A percentile compares a stretch with the other conserved stretches of the same genome.
Conservation (phyloP, 345 rosid genomes). For the Gossypium bickii region DNA sequence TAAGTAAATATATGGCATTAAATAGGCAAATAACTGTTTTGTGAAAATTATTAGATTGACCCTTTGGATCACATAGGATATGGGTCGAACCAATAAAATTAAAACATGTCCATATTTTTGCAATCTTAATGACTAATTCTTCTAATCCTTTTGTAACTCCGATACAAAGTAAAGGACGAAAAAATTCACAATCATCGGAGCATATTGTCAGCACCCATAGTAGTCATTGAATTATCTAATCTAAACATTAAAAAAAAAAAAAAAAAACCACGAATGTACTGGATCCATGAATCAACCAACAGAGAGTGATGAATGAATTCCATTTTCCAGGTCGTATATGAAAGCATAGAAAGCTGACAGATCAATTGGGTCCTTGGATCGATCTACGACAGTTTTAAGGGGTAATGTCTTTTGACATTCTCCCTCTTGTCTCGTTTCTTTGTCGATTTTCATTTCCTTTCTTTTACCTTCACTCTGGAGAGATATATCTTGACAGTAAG, state of each 20-base stretch:
- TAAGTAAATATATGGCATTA: too few species aligned
- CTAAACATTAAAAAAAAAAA: slow-evolving; percentile 7
- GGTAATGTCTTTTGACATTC: not conserved
- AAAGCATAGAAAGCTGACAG: slow-evolving; percentile 8
- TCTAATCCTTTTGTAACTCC: slow-evolving; percentile 23
- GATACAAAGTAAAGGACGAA: slow-evolving; percentile 19
- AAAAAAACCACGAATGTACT: slow-evolving; percentile 12
- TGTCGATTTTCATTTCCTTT: too few species aligned
- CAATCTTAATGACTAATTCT: slow-evolving; percentile 28
- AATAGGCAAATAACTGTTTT: too few species aligned
- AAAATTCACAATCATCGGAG: slow-evolving; percentile 18
- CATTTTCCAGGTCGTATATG: slow-evolving; percentile 22
- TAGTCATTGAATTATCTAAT: slow-evolving; percentile 34
- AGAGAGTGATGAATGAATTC: slow-evolving; percentile 11
- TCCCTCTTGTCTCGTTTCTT: not conserved
- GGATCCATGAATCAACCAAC: slow-evolving; percentile 23
- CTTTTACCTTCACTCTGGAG: not conserved
- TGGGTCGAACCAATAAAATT: too few species aligned
- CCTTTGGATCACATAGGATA: too few species aligned
- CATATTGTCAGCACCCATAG: slow-evolving; percentile 27
- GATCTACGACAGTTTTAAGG: not conserved
- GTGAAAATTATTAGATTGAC: too few species aligned
- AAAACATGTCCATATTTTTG: not conserved
- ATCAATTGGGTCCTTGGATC: not conserved
- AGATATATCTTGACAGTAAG: not conserved